Percentiles rank a stretch among this genome's conserved stretches.
Conservation (phyloP, 257 asterid species). For the Solanum chmielewskii region DNA sequence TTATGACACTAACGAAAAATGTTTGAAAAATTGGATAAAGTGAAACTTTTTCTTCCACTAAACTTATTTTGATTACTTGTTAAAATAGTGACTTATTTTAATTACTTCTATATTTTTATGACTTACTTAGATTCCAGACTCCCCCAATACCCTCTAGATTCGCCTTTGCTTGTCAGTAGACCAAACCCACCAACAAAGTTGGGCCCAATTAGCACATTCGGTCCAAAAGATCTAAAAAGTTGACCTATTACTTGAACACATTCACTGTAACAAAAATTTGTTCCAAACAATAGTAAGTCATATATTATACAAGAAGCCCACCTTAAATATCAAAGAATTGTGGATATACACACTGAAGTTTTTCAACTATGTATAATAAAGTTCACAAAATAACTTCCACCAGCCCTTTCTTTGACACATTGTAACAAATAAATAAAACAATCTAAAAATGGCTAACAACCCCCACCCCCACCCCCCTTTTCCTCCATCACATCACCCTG, state of each 20-base stretch:
- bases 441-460: not conserved
- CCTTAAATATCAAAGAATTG: not conserved
- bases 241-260: not conserved
- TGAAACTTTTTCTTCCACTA: no score
- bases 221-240: not conserved
- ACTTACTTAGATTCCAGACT: no score
- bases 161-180: not conserved
- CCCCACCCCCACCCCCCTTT: not conserved
- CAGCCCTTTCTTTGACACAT: not conserved
- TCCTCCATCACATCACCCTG: not conserved
- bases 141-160: not conserved
- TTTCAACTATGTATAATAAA: not conserved
- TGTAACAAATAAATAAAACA: not conserved
- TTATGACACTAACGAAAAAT: no score
- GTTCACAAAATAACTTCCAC: not conserved
- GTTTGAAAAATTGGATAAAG: no score
- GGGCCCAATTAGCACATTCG: not conserved
- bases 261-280: not conserved
- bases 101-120: no score
- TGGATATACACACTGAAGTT: not conserved
- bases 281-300: not conserved
- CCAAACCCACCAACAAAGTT: not conserved
- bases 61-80: no score
- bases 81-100: no score
- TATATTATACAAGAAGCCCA: not conserved